Percentiles rank a stretch among this genome's conserved stretches.
phyloP scores from a whole-genome alignment of 768 basidiomycete genomes.

The Xerocomellus amylosporus region DNA sequence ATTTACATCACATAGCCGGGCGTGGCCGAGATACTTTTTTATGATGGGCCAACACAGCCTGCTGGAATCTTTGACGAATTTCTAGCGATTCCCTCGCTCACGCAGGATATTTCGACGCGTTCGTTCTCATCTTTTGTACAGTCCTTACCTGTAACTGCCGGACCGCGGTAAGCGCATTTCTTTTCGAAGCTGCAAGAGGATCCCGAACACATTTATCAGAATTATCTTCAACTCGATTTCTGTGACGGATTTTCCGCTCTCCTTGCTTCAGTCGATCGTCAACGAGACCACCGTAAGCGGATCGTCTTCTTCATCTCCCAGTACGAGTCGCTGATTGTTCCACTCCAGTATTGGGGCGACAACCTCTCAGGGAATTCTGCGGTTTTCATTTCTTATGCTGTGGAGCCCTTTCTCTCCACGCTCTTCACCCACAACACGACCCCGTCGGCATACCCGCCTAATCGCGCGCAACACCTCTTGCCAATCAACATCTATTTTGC shows the following conservation, averaged over 20 bases:
- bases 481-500: slow-evolving; percentile 47
- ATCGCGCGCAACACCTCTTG: slow-evolving; percentile 33
- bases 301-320: neutral
- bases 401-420: slow-evolving; percentile 43
- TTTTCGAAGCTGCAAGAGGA: neutral
- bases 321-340: neutral
- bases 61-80: slow-evolving; percentile 28
- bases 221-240: slow-evolving; percentile 9
- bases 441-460: slow-evolving; percentile 46
- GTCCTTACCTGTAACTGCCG: neutral
- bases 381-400: slow-evolving; percentile 16
- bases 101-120: slow-evolving; percentile 4
- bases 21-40: slow-evolving; percentile 45
- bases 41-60: slow-evolving; percentile 41
- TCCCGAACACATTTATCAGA: neutral
- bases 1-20: slow-evolving; percentile 7
- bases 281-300: slow-evolving; percentile 16
- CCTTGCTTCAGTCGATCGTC: slow-evolving; percentile 16
- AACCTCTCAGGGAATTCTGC: neutral
- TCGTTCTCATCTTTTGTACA: slow-evolving; percentile 18
- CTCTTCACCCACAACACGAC: slow-evolving; percentile 37
- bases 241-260: slow-evolving; percentile 1
- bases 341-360: slow-evolving; percentile 13
- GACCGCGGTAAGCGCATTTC: neutral
- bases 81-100: slow-evolving; percentile 9